These are phyloP conservation scores for Oryza glaberrima DNA, from an alignment of 176 grass and related monocot genomes.

Conservation along the genomic window DNA sequence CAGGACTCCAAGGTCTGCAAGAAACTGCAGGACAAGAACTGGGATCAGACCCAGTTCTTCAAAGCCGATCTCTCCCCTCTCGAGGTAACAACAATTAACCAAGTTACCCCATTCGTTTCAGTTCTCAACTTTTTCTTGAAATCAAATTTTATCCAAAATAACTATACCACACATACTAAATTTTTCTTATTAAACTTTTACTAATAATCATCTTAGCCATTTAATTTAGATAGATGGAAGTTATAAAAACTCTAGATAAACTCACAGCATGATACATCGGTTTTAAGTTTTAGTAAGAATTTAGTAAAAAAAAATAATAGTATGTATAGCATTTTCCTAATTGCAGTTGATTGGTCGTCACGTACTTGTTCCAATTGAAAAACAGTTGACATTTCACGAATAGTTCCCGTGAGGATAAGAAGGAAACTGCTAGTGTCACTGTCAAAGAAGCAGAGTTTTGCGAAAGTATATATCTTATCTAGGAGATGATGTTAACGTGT, in stretches of 20 bases:
- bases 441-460: slow-evolving; percentile 23
- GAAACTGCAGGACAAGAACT: slow-evolving; percentile 40
- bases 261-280: too few relatives aligned
- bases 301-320: too few relatives aligned
- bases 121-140: too few relatives aligned
- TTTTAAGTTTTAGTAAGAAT: too few relatives aligned
- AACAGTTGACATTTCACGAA: neutral
- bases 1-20: slow-evolving; percentile 72
- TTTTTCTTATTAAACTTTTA: too few relatives aligned
- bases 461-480: neutral
- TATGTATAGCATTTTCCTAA: too few relatives aligned
- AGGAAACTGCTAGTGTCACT: neutral
- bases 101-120: neutral
- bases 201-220: too few relatives aligned
- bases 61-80: slow-evolving; percentile 61
- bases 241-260: too few relatives aligned
- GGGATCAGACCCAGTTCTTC: slow-evolving; percentile 42
- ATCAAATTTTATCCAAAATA: too few relatives aligned
- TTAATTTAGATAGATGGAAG: too few relatives aligned
- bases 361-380: neutral
- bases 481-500: slow-evolving; percentile 36
- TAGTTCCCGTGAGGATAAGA: neutral
- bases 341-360: neutral
- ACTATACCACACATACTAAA: too few relatives aligned
- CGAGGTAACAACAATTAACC: slow-evolving; percentile 47